Base-by-base conservation (phyloP, 1,284 basidiomycete genomes). In the Grifola frondosa region DNA sequence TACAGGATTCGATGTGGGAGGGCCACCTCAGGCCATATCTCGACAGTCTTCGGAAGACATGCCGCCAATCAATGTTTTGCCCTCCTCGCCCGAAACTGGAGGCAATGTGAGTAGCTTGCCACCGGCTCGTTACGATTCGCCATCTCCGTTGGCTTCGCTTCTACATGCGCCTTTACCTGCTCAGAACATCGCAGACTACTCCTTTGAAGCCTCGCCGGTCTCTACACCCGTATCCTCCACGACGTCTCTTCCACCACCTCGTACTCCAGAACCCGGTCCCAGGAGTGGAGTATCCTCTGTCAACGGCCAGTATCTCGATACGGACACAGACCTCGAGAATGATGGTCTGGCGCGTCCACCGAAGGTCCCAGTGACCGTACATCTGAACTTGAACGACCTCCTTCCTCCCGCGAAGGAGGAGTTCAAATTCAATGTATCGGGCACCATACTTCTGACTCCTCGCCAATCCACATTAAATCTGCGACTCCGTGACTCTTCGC, bases 321-420 rank as follows among this genome's bases (percentile, higher is more conserved):
- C 54, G 7, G 61, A 63, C 19, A 50, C 50, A 5, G 60, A 60
- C 20, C 49, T 25, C 28, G 58, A 56, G 24, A 30, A 42, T 7
- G 50, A 55, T 7, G 48, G 46, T 15, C 44, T 43, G 6, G 53
- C 62, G 19, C 63, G 59, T 10, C 66, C 70, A 4, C 81, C 82
- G 3, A 71, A 70, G 13, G 65, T 69, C n/a, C 78, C 80, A 3
- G 68, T 86, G 25, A 87, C 84, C 0, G 63, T 90, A 5, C 86
- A 88, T 57, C 55, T 90, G 42, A 87, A 89, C 55, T 84, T 89
- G 71, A 86, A 86, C 55, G 84, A 88, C 31, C 67, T 89, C 12
- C 66, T 79, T n/a, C 75, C 78, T 2, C 77, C 83, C 3, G 65
- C 75, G 22, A 82, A 79, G 60, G 81, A 78, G 45, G 60, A 69